phyloP scores from a whole-genome alignment of 108 stramenopile genomes.

The Skeletonema marinoi region DNA sequence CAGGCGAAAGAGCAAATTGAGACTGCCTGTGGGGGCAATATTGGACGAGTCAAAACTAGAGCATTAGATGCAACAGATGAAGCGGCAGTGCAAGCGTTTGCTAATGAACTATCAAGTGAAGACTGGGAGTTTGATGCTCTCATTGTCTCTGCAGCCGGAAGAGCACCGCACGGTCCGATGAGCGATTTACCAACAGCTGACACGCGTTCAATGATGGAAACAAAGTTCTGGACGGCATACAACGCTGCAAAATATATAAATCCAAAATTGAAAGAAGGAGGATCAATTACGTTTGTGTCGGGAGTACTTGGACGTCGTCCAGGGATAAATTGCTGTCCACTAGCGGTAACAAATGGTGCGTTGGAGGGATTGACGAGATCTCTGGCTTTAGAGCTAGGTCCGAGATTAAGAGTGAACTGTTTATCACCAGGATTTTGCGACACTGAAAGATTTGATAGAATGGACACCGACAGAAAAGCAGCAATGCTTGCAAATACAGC shows the following conservation, averaged over 20 bases:
- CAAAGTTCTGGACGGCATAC: slow-evolving; percentile 65
- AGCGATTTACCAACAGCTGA: slow-evolving; percentile 34
- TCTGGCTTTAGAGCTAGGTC: slow-evolving; percentile 70
- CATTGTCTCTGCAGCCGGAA: slow-evolving; percentile 64
- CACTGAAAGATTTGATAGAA: slow-evolving; percentile 74
- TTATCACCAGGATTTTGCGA: slow-evolving; percentile 74
- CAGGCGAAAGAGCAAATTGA: slow-evolving; percentile 27
- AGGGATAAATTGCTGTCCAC: slow-evolving; percentile 64
- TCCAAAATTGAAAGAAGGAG: slow-evolving; percentile 41
- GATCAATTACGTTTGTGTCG: slow-evolving; percentile 55
- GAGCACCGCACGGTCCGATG: slow-evolving; percentile 64
- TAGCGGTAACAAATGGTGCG: slow-evolving; percentile 69
- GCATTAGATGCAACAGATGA: slow-evolving; percentile 60
- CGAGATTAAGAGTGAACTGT: slow-evolving; percentile 63
- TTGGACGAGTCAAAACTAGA: slow-evolving; percentile 19
- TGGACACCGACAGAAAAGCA: slow-evolving; percentile 45
- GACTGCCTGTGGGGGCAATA: neutral
- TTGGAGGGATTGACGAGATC: slow-evolving; percentile 68
- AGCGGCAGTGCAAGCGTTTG: slow-evolving; percentile 47
- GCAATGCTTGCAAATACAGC: slow-evolving; percentile 67
- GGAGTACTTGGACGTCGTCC: slow-evolving; percentile 70
- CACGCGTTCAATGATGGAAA: slow-evolving; percentile 54
- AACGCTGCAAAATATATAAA: slow-evolving; percentile 65
- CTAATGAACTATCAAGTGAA: slow-evolving; percentile 15
- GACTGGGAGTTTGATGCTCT: slow-evolving; percentile 49